Conservation (phyloP, 768 basidiomycete genomes). For the Podaxis carcinomalis region DNA sequence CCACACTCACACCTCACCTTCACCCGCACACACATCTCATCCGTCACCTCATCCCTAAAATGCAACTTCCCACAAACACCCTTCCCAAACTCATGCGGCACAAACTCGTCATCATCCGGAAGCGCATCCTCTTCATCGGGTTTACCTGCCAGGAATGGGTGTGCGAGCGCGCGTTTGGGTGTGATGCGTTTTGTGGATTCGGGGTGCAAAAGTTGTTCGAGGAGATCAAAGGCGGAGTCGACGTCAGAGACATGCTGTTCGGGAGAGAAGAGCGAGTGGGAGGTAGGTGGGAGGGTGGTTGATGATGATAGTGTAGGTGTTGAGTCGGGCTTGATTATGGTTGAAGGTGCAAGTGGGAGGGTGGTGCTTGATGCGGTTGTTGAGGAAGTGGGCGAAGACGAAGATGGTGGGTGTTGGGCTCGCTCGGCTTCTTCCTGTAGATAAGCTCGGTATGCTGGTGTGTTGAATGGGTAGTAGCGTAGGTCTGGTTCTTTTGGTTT, state of each 20-base stretch:
- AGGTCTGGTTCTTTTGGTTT: slow-evolving; percentile 46
- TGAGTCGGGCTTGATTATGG: slow-evolving; percentile 14
- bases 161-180: slow-evolving; percentile 70
- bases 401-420: slow-evolving; percentile 24
- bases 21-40: slow-evolving; percentile 48
- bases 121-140: slow-evolving; percentile 23
- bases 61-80: slow-evolving; percentile 67
- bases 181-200: slow-evolving; percentile 77
- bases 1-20: slow-evolving; percentile 24
- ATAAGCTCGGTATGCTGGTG: slow-evolving; percentile 19
- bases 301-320: slow-evolving; percentile 7
- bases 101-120: slow-evolving; percentile 56
- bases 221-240: slow-evolving; percentile 67
- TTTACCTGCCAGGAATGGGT: slow-evolving; percentile 65
- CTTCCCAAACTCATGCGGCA: slow-evolving; percentile 64
- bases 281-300: neutral
- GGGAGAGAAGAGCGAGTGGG: slow-evolving; percentile 3
- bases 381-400: slow-evolving; percentile 26
- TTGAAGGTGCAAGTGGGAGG: neutral
- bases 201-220: slow-evolving; percentile 68
- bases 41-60: slow-evolving; percentile 51
- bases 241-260: slow-evolving; percentile 51
- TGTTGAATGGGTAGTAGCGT: slow-evolving; percentile 52
- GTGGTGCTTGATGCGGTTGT: slow-evolving; percentile 16
- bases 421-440: slow-evolving; percentile 9